Evolutionary conservation across 2,329 filamentous ascomycete genomes (phyloP).

Genomic region (Fusarium xyrophilum): DNA sequence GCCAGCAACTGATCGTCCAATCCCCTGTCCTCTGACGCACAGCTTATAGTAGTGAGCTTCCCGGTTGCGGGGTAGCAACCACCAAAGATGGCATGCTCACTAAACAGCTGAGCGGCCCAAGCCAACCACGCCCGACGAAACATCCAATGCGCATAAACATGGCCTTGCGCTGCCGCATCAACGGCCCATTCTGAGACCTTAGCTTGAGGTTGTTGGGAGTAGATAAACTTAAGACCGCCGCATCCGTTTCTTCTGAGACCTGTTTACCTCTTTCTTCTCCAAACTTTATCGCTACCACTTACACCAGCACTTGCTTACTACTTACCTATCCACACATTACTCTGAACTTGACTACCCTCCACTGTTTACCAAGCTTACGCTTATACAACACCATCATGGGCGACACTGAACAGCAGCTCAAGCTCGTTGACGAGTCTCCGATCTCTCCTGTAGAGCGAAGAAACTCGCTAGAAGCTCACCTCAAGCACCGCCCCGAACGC

Average conservation of each 20-base stretch:
- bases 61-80: constrained; percentile 41
- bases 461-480: constrained; percentile 76
- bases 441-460: constrained; percentile 63
- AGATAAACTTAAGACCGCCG: constrained; percentile 37
- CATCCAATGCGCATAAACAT: constrained; percentile 39
- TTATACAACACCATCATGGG: constrained; percentile 33
- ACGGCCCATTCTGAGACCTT: constrained; percentile 39
- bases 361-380: not conserved
- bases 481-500: constrained; percentile 75
- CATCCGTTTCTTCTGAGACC: constrained; percentile 25
- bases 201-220: constrained; percentile 17
- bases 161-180: constrained; percentile 40
- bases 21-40: constrained; percentile 38
- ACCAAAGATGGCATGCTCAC: constrained; percentile 18
- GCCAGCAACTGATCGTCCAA: constrained; percentile 28
- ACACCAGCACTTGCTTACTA: not conserved
- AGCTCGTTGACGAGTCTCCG: constrained; percentile 57
- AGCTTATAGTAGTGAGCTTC: constrained; percentile 21
- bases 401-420: constrained; percentile 33
- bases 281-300: constrained; percentile 11
- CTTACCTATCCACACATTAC: not conserved
- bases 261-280: constrained; percentile 13
- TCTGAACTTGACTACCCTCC: not conserved
- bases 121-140: constrained; percentile 25
- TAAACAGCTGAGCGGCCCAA: constrained; percentile 10